Evolutionary conservation across 495 filamentous ascomycete species (phyloP), one percentile per base, ranked within the genome.

Genomic region (Penicillium manginii): DNA sequence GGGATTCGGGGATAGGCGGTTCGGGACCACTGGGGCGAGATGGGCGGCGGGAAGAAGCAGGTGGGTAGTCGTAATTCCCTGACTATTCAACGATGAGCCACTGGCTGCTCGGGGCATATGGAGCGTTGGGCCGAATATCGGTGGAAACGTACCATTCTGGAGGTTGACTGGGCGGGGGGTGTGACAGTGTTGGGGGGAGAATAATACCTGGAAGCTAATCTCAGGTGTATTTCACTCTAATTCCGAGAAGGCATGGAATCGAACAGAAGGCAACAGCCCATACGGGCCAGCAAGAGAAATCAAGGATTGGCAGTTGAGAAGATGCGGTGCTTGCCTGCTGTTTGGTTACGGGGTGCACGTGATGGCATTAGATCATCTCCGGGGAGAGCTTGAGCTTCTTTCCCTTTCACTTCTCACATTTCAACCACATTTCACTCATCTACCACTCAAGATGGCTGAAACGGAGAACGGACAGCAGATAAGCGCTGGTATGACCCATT

Each of bases 11-110:
- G 10, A 14, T 11, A 12, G 26, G 35, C 4, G 42, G 40, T 47
- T 68, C 66, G 15, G 29, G 21, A 12, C 57, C 58, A 55, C 47
- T 55, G 23, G 62, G 48, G 57, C 68, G 68, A 59, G 66, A 57
- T 31, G 63, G 46, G 33, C 74, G 76, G 52, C 75, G 79, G 18
- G 59, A 60, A 53, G 79, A 80, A 50, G 82, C 76, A 42, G 81
- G 75, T 52, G 78, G 83, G 61, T 81, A 78, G 67, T 84, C 80
- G 66, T 80, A 80, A 71, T 85, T 84, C 57, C 80, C 81, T 68
- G 85, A 88, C 86, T 89, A 57, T 40, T 23, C 21, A 19, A 19
- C 51, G 10, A 52, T 52, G 19, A 39, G 58, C 29, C 17, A 40
- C 19, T 43, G 33, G 21, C 7, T 26, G 33, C 31, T 26, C 56